Evolutionary conservation across 768 basidiomycete species (phyloP).

Genomic region (Chalciporus piperatus): DNA sequence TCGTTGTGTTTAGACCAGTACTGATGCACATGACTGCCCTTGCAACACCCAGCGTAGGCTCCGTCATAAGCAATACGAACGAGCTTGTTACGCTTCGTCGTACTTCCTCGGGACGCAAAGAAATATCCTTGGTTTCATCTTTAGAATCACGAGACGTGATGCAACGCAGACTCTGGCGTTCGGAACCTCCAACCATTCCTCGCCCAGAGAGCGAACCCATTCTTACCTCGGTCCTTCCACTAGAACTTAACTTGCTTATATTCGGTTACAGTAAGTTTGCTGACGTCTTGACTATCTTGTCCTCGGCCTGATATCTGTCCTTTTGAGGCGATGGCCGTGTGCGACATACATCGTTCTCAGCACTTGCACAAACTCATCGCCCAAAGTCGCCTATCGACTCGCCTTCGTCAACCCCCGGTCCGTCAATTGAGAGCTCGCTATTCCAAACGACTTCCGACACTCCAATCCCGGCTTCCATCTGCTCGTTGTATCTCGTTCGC

Average conservation of each 20-base stretch:
- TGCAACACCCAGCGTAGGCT: conserved; percentile 1
- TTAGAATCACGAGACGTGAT: conserved; percentile 6
- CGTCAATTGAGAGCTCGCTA: conserved; percentile 1
- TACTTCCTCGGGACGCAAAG: conserved; percentile 17
- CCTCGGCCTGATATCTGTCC: not conserved
- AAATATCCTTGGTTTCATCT: conserved; percentile 14
- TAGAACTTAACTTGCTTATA: conserved; percentile 57
- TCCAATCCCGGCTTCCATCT: conserved; percentile 44
- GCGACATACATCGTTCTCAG: conserved; percentile 44
- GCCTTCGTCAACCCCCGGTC: conserved; percentile 2
- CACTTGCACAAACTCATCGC: conserved; percentile 22
- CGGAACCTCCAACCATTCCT: conserved; percentile 4
- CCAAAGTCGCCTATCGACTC: not conserved
- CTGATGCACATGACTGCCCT: conserved; percentile 10
- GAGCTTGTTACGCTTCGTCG: conserved; percentile 19
- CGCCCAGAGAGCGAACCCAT: conserved; percentile 5
- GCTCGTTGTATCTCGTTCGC: conserved; percentile 50
- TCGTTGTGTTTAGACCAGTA: conserved; percentile 5
- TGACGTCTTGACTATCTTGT: not conserved
- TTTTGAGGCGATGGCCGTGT: conserved; percentile 53
- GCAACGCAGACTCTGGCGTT: conserved; percentile 21
- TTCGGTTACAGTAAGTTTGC: conserved; percentile 58
- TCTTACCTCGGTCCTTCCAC: conserved; percentile 46
- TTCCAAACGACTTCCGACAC: conserved; percentile 42
- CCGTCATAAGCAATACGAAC: conserved; percentile 8